These are phyloP conservation scores for Rhodofomes roseus DNA, from an alignment of 1,284 basidiomycete species.

Conservation along the genomic window DNA sequence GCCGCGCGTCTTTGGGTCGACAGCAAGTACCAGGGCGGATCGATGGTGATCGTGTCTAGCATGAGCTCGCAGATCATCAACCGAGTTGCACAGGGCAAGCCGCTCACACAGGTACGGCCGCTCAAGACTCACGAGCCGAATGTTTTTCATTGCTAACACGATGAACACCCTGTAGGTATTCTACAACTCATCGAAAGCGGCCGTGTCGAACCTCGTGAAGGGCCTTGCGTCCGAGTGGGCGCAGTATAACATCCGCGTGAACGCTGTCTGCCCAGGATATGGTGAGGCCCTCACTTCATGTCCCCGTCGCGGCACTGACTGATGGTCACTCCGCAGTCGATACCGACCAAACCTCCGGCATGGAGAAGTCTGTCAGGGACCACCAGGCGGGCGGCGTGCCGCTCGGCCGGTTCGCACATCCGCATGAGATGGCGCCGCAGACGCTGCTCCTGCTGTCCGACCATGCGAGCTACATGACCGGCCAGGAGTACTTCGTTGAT, in stretches of 20 bases:
- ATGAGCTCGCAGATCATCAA: constrained; percentile 52
- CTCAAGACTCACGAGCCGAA: too few relatives aligned
- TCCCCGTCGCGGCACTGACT: not conserved
- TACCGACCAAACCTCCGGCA: constrained; percentile 34
- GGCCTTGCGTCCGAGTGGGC: constrained; percentile 65
- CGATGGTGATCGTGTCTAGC: constrained; percentile 46
- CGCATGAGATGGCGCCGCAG: constrained; percentile 41
- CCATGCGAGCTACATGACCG: constrained; percentile 40
- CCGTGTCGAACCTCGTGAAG: constrained; percentile 52
- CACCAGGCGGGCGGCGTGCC: constrained; percentile 36
- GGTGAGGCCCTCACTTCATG: constrained; percentile 2
- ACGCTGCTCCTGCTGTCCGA: constrained; percentile 41
- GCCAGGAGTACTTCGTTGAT: constrained; percentile 40
- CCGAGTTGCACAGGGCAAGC: constrained; percentile 27
- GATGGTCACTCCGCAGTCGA: constrained; percentile 14
- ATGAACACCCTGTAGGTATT: constrained; percentile 38
- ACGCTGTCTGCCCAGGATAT: constrained; percentile 59
- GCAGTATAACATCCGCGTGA: constrained; percentile 48
- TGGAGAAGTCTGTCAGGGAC: constrained; percentile 31
- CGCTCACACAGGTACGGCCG: constrained; percentile 39
- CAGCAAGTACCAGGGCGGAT: constrained; percentile 21
- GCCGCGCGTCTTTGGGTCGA: constrained; percentile 34
- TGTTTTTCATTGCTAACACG: too few relatives aligned
- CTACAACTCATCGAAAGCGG: constrained; percentile 60
- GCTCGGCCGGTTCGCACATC: constrained; percentile 41